These are phyloP conservation scores for Fusarium luffae DNA, from an alignment of 2,329 filamentous ascomycete species.

Conservation along the genomic window DNA sequence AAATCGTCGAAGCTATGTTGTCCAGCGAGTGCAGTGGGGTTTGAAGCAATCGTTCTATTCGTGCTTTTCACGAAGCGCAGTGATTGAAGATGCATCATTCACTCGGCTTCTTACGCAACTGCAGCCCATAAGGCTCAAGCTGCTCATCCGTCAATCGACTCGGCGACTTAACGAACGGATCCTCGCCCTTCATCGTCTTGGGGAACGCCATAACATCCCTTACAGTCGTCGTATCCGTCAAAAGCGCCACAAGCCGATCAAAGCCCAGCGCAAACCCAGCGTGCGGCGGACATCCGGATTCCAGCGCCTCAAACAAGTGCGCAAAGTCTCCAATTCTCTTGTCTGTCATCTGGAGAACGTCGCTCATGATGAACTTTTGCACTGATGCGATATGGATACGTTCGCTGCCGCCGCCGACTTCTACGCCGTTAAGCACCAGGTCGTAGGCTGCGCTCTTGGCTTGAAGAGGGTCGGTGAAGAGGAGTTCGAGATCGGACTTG, in stretches of 20 bases:
- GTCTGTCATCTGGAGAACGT: conserved; percentile 82
- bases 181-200: conserved; percentile 90
- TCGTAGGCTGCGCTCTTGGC: conserved; percentile 93
- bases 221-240: conserved; percentile 81
- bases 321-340: conserved; percentile 81
- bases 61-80: not conserved
- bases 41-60: not conserved
- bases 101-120: conserved; percentile 30
- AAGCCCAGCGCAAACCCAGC: conserved; percentile 94
- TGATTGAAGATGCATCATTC: not conserved
- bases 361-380: conserved; percentile 85
- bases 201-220: conserved; percentile 97
- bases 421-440: conserved; percentile 93
- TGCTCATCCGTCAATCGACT: conserved; percentile 71
- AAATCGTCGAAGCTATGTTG: not conserved
- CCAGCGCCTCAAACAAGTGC: conserved; percentile 84
- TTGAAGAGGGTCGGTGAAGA: conserved; percentile 76
- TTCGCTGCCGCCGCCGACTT: conserved; percentile 91
- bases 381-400: conserved; percentile 88
- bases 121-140: conserved; percentile 60
- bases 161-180: conserved; percentile 83
- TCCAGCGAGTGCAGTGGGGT: not conserved
- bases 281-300: conserved; percentile 91
- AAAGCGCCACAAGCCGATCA: conserved; percentile 83
- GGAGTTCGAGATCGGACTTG: conserved; percentile 75